Base-by-base conservation (phyloP, 495 filamentous ascomycete genomes). In the Rhypophila decipiens region DNA sequence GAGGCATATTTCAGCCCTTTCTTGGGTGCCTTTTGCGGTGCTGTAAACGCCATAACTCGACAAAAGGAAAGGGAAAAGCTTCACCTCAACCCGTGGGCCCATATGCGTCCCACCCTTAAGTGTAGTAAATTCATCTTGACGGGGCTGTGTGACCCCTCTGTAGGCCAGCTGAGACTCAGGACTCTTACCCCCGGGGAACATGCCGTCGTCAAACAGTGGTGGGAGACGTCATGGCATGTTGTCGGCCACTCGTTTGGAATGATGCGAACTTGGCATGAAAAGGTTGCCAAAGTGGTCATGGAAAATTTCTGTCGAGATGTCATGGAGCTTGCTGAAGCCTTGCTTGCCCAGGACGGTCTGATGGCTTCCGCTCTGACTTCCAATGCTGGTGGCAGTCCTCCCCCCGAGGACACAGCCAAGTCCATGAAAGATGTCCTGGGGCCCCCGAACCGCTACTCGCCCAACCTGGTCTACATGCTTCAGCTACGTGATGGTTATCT, bases 271-370 rank as follows among this genome's bases (percentile, higher is more conserved):
- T 98, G 93, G 91, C 81, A 82, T 42, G 66, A 77, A 19, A 76
- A 78, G 9, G 65, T 75, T 47, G 83, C 90, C 22, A 88, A 87
- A 63, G 66, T 73, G 13, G 69, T 75, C 20, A 86, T 98, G 87
- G 79, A 85, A 58, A 86, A 97, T 41, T 96, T 97, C 53, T 93
- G 87, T 57, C 80, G 93, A 51, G 88, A 96, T 56, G 84, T 85
- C 22, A 97, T 97, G 74, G 86, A 96, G 52, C 86, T 95, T 55
- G 90, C 90, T 2, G 86, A 96, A 57, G 76, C 77, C 18, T 72
- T 95, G 3, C 87, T 97, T 55, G 81, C 85, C 43, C 82, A 94
- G 52, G 90, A 89, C 68, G 80, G 76, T 42, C 76, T 95, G 33
- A 77, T 95, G 57, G 76, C 85, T 0, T 82, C 79, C 44, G 85